A percentile compares a stretch with the other conserved stretches of the same genome.
phyloP scores from a whole-genome alignment of 2,329 filamentous ascomycete species.

The Mariannaea sp. region DNA sequence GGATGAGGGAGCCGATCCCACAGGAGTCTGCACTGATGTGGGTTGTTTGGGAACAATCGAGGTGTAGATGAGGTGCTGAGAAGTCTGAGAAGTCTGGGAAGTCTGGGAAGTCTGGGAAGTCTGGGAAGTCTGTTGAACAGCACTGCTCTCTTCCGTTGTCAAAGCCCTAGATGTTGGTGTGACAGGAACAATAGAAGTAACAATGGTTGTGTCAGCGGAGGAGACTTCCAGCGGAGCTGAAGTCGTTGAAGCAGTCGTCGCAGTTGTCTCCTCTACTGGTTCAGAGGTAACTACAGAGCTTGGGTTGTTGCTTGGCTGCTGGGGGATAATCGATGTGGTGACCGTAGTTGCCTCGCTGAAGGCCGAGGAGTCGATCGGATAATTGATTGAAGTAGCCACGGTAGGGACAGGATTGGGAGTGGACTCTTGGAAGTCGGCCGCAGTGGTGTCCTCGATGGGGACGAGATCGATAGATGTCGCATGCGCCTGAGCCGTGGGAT shows the following conservation, averaged over 20 bases:
- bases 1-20: background rate
- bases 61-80: constrained; percentile 21
- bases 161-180: background rate
- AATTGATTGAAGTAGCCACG: background rate
- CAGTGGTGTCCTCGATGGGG: constrained; percentile 20
- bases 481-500: background rate
- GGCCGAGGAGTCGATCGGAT: constrained; percentile 3
- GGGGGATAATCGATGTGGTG: constrained; percentile 3
- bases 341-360: constrained; percentile 8
- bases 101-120: constrained; percentile 18
- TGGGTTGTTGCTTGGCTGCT: constrained; percentile 5
- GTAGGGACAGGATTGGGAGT: background rate
- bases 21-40: background rate
- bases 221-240: background rate
- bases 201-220: background rate
- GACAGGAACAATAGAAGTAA: background rate
- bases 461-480: constrained; percentile 25
- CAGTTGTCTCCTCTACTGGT: background rate
- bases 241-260: background rate
- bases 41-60: constrained; percentile 25
- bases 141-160: constrained; percentile 7
- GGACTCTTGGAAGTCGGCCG: background rate
- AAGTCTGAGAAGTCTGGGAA: background rate
- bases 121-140: constrained; percentile 16
- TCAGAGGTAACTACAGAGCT: background rate